Evolutionary conservation across 148 eudicot species (phyloP), one percentile per base, ranked within the genome.

Genomic region (Camellia granthamiana): DNA sequence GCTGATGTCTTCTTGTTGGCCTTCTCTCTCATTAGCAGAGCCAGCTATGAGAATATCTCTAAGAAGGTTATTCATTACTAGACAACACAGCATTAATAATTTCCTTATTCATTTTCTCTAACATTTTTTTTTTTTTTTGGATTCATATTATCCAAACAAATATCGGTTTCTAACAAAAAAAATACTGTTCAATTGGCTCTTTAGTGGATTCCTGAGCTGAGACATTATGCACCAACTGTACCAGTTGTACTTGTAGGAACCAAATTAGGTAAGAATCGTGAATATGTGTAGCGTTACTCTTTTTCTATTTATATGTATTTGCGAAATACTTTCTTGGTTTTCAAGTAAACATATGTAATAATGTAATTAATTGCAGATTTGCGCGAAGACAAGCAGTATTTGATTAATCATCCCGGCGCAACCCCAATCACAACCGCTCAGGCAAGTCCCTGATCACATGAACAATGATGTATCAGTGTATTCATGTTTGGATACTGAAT

Each of bases 191-290:
- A 44, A 18, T 59, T 73, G 74, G 38, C 7, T 78, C 21, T 43
- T 38, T 79, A 88, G 91, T 88, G 91, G 91, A 87, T 88, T 19
- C 76, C 89, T 14, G 91, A 88, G 87, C 82, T 88, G 46, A 86
- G 82, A 76, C 89, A 88, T 58, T 88, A 88, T 70, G 91, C 91
- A 70, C 91, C 91, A 72, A 83, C 80, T 74, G 89, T 86, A 55
- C 91, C 91, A 0, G 77, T 88, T 65, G 84, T 88, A 21, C 87
- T 88, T 10, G 89, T 88, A 10, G 91, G 91, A 60, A 88, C 91
- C 23, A 88, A 86, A 67, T 79, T 84, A 4, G 90, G 90, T 59
- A 75, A 74, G 52, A 75, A 41, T 5, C 15, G 13, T 10, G 7
- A n/a, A 3, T 59, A 0, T 23, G 15, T 64, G 11, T 64, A 43